These are phyloP conservation scores for Coemansia sp. DNA, from an alignment of 192 early-diverging fungal genomes.

Conservation along the genomic window DNA sequence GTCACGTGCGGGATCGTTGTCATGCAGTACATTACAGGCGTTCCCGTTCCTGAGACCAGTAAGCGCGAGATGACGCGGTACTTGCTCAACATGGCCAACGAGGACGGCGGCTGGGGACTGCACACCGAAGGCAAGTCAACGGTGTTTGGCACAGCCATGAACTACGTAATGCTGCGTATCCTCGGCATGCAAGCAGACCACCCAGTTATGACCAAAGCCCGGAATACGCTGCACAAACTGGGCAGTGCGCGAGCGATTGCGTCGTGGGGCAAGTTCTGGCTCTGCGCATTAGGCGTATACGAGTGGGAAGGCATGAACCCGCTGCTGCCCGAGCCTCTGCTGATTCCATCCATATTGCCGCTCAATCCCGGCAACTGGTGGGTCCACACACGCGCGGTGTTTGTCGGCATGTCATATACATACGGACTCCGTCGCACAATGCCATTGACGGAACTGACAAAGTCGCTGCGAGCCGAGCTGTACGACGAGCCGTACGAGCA, in stretches of 20 bases:
- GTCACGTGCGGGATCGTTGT: conserved; percentile 89
- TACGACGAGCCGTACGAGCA: conserved; percentile 83
- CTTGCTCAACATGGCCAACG: conserved; percentile 78
- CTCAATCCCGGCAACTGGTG: conserved; percentile 90
- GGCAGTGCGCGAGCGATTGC: conserved; percentile 84
- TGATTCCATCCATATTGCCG: conserved; percentile 79
- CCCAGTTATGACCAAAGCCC: conserved; percentile 79
- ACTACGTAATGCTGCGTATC: conserved; percentile 88
- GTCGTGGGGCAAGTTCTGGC: conserved; percentile 99
- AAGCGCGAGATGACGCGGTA: conserved; percentile 84
- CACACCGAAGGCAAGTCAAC: conserved; percentile 92
- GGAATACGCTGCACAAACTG: conserved; percentile 78
- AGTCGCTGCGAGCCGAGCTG: conserved; percentile 82
- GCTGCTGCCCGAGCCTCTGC: conserved; percentile 88
- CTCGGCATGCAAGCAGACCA: conserved; percentile 85
- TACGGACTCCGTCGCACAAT: conserved; percentile 70
- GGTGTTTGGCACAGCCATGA: conserved; percentile 94
- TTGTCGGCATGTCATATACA: conserved; percentile 94
- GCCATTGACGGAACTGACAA: conserved; percentile 67
- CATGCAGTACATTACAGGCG: conserved; percentile 80
- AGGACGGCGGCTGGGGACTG: conserved; percentile 98
- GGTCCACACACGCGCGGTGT: conserved; percentile 91
- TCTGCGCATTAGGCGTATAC: conserved; percentile 84
- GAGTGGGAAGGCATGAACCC: conserved; percentile 97
- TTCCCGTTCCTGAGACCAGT: conserved; percentile 63